Evolutionary conservation across 345 rosid species (phyloP).

Genomic region (Linum lewisii): DNA sequence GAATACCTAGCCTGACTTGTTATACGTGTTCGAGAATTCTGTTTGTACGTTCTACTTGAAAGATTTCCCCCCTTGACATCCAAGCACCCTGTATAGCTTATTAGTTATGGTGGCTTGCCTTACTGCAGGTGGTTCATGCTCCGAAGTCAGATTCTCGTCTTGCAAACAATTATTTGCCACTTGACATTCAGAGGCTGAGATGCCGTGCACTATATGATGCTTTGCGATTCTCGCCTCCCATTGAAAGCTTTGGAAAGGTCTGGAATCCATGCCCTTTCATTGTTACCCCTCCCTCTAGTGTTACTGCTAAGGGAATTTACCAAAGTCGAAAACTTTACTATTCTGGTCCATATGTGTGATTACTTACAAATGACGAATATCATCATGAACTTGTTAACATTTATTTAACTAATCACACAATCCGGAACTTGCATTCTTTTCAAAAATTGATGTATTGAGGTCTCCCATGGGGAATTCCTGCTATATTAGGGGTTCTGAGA

Average conservation of each 20-base stretch:
- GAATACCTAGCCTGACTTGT: neutral
- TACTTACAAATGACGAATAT: conserved; percentile 4
- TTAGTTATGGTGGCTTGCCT: conserved; percentile 7
- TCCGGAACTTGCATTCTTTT: conserved; percentile 17
- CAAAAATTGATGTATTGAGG: conserved; percentile 57
- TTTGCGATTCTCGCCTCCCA: conserved; percentile 65
- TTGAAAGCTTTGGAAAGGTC: conserved; percentile 84
- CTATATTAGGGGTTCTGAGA: conserved; percentile 88
- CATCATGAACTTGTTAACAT: neutral
- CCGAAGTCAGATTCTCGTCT: conserved; percentile 93
- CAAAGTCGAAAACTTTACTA: neutral
- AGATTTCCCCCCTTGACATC: neutral
- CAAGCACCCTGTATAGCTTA: neutral
- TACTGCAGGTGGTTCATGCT: conserved; percentile 71
- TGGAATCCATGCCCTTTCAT: conserved; percentile 13
- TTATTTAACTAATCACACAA: conserved; percentile 11
- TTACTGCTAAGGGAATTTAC: neutral
- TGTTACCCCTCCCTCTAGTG: neutral
- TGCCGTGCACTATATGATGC: conserved; percentile 77
- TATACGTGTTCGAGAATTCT: neutral
- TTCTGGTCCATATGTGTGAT: neutral
- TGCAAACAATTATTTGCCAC: conserved; percentile 80
- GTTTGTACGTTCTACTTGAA: neutral
- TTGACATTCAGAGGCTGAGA: conserved; percentile 77
- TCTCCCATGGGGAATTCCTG: conserved; percentile 86